Evolutionary conservation across 768 basidiomycete species (phyloP).

Genomic region (Collybia sordida): DNA sequence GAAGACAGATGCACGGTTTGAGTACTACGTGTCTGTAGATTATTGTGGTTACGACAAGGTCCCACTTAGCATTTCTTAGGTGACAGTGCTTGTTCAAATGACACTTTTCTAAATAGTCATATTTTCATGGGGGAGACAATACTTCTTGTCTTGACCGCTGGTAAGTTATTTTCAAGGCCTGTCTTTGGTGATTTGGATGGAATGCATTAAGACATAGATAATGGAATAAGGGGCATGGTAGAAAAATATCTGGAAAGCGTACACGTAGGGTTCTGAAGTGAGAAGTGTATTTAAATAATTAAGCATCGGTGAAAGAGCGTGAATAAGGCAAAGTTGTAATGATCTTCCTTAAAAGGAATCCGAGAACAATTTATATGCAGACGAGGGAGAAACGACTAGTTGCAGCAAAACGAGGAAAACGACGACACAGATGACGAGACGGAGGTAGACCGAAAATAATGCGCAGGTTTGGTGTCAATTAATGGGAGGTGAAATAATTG

Average conservation of each 20-base stretch:
- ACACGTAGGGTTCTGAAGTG: background rate
- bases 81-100: too few species aligned
- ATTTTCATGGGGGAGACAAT: too few species aligned
- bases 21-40: too few species aligned
- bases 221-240: conserved; percentile 1
- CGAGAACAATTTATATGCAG: conserved; percentile 15
- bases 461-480: conserved; percentile 9
- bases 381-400: conserved; percentile 21
- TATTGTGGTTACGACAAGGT: too few species aligned
- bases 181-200: too few species aligned
- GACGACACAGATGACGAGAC: conserved; percentile 33
- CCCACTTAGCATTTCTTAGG: too few species aligned
- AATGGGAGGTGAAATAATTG: conserved; percentile 16
- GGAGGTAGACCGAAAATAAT: conserved; percentile 16
- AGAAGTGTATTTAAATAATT: background rate
- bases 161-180: too few species aligned
- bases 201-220: conserved; percentile 7
- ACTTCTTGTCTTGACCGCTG: too few species aligned
- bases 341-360: background rate
- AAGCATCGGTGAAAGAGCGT: background rate
- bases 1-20: too few species aligned
- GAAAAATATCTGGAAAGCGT: background rate
- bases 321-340: background rate
- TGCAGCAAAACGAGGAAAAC: conserved; percentile 41
- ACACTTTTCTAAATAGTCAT: too few species aligned